Conservation (phyloP, 1,139 yeast species). For the Spathaspora sp. region DNA sequence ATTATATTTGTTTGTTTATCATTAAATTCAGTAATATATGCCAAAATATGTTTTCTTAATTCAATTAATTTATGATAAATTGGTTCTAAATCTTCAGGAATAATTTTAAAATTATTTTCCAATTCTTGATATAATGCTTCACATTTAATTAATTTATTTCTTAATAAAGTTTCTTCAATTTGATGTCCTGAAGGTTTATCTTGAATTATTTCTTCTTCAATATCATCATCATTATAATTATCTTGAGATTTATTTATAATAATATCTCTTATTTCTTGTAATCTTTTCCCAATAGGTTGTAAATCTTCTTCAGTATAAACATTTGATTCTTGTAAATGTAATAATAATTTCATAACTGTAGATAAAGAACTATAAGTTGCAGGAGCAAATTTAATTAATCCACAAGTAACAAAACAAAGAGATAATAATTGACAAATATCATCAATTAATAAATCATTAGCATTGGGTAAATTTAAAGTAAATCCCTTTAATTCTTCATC, state of each 20-base stretch:
- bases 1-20: conserved; percentile 27
- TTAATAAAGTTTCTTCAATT: conserved; percentile 58
- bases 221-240: conserved; percentile 27
- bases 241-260: conserved; percentile 44
- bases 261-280: conserved; percentile 65
- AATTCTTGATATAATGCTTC: conserved; percentile 52
- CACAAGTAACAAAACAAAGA: conserved; percentile 85
- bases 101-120: conserved; percentile 51
- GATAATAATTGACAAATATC: conserved; percentile 87
- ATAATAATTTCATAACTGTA: conserved; percentile 78
- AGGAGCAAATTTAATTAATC: conserved; percentile 85
- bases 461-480: conserved; percentile 36
- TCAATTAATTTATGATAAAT: conserved; percentile 48
- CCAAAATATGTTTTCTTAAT: conserved; percentile 35
- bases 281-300: conserved; percentile 67
- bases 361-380: conserved; percentile 88
- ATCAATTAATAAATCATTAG: conserved; percentile 73
- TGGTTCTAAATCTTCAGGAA: conserved; percentile 54
- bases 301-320: conserved; percentile 84
- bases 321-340: conserved; percentile 76
- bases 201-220: conserved; percentile 16
- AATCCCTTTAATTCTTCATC: conserved; percentile 49
- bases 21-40: conserved; percentile 27
- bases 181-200: conserved; percentile 25
- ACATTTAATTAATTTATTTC: conserved; percentile 61